A percentile compares a stretch with the other conserved stretches of the same genome.
Evolutionary conservation across 495 filamentous ascomycete species (phyloP).

Genomic region (Penicillium coffeae): DNA sequence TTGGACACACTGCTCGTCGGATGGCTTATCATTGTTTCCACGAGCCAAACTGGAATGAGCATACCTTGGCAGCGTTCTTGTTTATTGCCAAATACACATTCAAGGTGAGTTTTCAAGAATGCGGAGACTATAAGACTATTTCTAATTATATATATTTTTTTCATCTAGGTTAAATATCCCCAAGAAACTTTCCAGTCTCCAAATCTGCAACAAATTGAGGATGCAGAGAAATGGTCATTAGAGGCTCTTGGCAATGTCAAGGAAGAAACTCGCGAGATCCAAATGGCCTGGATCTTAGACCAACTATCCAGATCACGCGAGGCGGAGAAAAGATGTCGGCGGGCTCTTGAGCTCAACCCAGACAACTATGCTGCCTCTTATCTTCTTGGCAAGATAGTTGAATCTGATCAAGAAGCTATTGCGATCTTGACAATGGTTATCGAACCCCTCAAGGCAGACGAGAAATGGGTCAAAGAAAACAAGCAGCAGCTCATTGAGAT

Average conservation of each 20-base stretch:
- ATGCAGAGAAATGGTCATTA: neutral
- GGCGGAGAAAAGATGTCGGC: slow-evolving; percentile 3
- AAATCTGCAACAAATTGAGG: neutral
- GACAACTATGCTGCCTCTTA: neutral
- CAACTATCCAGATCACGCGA: neutral
- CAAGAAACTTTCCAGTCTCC: neutral
- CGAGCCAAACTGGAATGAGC: neutral
- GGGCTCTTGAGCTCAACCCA: neutral
- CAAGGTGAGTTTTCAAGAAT: neutral
- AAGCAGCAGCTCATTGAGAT: neutral
- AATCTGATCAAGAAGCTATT: slow-evolving; percentile 7
- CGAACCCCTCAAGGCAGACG: neutral
- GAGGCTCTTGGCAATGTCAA: neutral
- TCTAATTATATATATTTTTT: neutral
- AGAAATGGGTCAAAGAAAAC: neutral
- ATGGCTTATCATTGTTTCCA: slow-evolving; percentile 5
- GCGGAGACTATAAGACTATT: neutral
- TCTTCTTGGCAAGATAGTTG: neutral
- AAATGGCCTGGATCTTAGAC: slow-evolving; percentile 4
- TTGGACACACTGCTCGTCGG: neutral
- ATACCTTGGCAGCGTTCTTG: neutral
- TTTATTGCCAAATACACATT: neutral
- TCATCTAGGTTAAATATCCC: neutral
- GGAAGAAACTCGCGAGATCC: slow-evolving; percentile 2
- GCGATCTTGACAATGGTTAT: slow-evolving; percentile 4